phyloP scores from a whole-genome alignment of 345 rosid species.

The Odontarrhena argentea region DNA sequence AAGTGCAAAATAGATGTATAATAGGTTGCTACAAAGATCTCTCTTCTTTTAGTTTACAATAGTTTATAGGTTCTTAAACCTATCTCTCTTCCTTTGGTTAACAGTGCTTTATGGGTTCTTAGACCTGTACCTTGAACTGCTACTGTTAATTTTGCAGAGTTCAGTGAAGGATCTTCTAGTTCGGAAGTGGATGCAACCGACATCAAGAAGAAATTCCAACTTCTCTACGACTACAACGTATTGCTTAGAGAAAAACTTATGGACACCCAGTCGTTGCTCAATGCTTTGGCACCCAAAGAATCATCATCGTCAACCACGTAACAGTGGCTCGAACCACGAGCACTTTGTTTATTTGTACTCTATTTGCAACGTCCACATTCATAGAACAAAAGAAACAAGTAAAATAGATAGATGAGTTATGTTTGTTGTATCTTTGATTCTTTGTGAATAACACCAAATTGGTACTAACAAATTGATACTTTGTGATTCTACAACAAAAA shows the following conservation, averaged over 20 bases:
- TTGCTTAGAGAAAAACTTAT: constrained; percentile 67
- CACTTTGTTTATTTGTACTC: constrained; percentile 18
- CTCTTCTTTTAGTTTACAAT: too few relatives aligned
- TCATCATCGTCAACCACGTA: constrained; percentile 36
- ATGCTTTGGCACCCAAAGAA: constrained; percentile 43
- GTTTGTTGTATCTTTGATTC: constrained; percentile 37
- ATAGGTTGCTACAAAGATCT: too few relatives aligned
- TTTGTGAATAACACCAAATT: constrained; percentile 38
- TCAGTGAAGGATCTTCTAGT: constrained; percentile 44
- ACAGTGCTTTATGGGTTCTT: too few relatives aligned
- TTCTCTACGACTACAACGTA: constrained; percentile 70
- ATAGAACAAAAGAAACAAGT: constrained; percentile 16
- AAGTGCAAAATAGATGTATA: not conserved
- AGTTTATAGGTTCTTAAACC: not conserved
- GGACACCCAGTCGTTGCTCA: constrained; percentile 58
- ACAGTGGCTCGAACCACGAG: constrained; percentile 18
- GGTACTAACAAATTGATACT: constrained; percentile 25
- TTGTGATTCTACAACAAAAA: constrained; percentile 18
- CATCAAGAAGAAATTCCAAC: constrained; percentile 61
- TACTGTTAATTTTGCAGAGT: constrained; percentile 52
- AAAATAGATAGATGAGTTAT: not conserved
- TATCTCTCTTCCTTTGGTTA: not conserved
- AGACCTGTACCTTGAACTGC: not conserved
- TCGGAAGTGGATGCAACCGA: constrained; percentile 62
- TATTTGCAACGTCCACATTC: constrained; percentile 26